Evolutionary conservation across 192 early-diverging fungal genomes (phyloP), one percentile per base, ranked within the genome.

Genomic region (Podila clonocystis): DNA sequence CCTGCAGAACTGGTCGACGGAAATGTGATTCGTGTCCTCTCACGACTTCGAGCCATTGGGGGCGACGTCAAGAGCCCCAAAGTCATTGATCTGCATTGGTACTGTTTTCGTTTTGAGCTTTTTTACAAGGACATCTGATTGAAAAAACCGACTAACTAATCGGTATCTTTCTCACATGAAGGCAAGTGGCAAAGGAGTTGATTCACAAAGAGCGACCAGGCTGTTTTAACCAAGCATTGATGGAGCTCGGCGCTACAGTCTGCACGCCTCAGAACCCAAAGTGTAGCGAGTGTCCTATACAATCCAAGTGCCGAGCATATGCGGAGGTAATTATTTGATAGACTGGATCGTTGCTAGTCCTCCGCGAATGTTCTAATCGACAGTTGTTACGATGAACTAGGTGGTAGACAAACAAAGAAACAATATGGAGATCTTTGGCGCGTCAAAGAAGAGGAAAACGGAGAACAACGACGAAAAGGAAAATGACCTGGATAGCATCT

Each of bases 151-250:
- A 7, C 1, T 26, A 20, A 7, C 38, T 20, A 62, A 28, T 19
- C 4, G 11, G n/a, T 3, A 22, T 22, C 41, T 11, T 49, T 26
- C 1, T 20, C 9, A 26, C 11, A 30, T 24, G 36, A 41, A 91
- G 91, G 91, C 63, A 82, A 28, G 76, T 92, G 9, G 92, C 94
- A 9, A 79, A 76, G 38, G 65, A 72, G 29, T 58, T 93, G 22
- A 73, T 95, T 13, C 85, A 90, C 33, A 57, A 63, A 9, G 70
- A 80, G 9, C 83, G 87, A 19, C 92, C 94, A 30, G 94, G 94
- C 11, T 88, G 92, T 58, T 94, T 92, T 63, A 95, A 95, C 68
- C 93, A 95, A 61, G 91, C 91, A 11, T 52, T 95, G 58, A 95
- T 95, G 94, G 94, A 95, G 80, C 79, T 94, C 6, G 94, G 94